Evolutionary conservation across 2,329 filamentous ascomycete genomes (phyloP).

Genomic region (Colletotrichum falcatum): DNA sequence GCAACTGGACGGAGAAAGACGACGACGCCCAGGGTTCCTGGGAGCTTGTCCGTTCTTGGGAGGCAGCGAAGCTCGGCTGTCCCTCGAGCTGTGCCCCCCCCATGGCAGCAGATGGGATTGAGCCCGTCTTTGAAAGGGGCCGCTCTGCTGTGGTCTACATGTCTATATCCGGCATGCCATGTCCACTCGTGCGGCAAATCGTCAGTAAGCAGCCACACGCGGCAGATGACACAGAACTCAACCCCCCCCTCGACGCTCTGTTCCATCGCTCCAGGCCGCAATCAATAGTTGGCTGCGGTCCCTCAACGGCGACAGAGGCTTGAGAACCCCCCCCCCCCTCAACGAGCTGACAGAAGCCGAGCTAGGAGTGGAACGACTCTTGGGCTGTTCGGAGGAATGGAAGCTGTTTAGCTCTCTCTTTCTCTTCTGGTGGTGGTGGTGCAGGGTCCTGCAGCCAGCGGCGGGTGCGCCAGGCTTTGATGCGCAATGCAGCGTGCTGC

Average conservation of each 20-base stretch:
- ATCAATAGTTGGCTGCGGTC: not conserved
- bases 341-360: slow-evolving; percentile 13
- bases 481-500: slow-evolving; percentile 22
- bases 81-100: too few relatives aligned
- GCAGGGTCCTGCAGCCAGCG: slow-evolving; percentile 27
- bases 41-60: slow-evolving; percentile 1
- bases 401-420: slow-evolving; percentile 5
- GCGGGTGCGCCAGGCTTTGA: slow-evolving; percentile 16
- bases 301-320: slow-evolving; percentile 31
- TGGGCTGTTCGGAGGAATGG: slow-evolving; percentile 36
- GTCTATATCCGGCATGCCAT: too few relatives aligned
- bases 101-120: not conserved
- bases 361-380: slow-evolving; percentile 34
- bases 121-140: too few relatives aligned
- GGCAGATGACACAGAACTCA: not conserved
- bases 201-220: not conserved
- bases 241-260: not conserved
- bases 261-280: not conserved
- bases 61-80: not conserved
- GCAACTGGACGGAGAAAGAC: not conserved
- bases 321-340: slow-evolving; percentile 23
- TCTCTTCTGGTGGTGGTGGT: not conserved
- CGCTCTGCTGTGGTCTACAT: too few relatives aligned
- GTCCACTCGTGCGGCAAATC: not conserved
- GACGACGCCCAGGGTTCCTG: slow-evolving; percentile 5